Percentiles rank a stretch among this genome's conserved stretches.
phyloP scores from a whole-genome alignment of 306 rosid species.

The Myrica gale region DNA sequence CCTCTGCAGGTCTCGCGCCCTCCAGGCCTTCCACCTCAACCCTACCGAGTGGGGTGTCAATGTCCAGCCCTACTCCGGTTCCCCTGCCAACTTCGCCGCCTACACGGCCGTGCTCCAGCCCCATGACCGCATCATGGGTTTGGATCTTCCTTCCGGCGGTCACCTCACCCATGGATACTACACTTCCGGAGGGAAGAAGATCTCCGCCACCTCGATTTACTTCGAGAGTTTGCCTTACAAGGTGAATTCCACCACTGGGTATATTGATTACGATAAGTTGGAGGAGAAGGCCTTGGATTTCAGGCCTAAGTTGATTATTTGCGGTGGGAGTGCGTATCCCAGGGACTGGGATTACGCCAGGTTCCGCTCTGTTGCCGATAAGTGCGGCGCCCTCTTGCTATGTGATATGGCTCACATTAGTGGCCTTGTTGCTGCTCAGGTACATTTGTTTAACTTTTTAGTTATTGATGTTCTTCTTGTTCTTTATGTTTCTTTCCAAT shows the following conservation, averaged over 20 bases:
- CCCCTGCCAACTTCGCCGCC: conserved; percentile 94
- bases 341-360: conserved; percentile 84
- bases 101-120: conserved; percentile 90
- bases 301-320: conserved; percentile 74
- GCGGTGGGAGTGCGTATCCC: conserved; percentile 94
- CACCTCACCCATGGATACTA: conserved; percentile 87
- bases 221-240: conserved; percentile 92
- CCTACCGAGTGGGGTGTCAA: conserved; percentile 76
- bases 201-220: conserved; percentile 91
- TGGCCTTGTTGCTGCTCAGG: conserved; percentile 98
- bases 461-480: not conserved
- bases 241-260: conserved; percentile 61
- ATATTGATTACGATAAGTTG: conserved; percentile 68
- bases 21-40: conserved; percentile 61
- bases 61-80: conserved; percentile 90
- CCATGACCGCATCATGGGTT: conserved; percentile 87
- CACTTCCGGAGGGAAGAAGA: conserved; percentile 92
- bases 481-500: not conserved
- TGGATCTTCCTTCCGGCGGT: conserved; percentile 93
- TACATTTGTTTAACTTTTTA: not conserved
- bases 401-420: conserved; percentile 97
- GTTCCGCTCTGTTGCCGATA: conserved; percentile 66
- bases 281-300: conserved; percentile 97
- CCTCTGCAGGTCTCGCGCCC: conserved; percentile 77
- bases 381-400: conserved; percentile 80